phyloP scores from a whole-genome alignment of 2,329 filamentous ascomycete species.

The Aspergillus caelatus region DNA sequence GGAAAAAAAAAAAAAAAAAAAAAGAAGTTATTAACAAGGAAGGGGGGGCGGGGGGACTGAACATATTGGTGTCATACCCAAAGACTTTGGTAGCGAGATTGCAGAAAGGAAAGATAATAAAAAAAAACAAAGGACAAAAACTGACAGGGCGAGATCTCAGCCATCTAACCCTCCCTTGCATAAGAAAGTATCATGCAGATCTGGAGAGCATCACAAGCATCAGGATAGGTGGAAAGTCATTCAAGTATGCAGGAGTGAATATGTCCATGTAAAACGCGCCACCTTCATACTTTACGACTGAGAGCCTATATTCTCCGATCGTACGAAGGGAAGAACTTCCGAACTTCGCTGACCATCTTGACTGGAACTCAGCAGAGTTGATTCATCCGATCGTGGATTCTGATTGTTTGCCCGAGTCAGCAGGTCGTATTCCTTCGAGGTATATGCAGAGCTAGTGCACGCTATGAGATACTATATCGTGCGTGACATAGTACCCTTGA shows the following conservation, averaged over 20 bases:
- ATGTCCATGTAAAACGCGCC: background rate
- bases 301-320: background rate
- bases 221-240: background rate
- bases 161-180: background rate
- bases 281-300: background rate
- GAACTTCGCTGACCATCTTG: background rate
- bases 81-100: too few species aligned
- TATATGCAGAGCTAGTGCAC: background rate
- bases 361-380: background rate
- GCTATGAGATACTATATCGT: too few species aligned
- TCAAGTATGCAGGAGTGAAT: background rate
- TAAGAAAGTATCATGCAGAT: conserved; percentile 1
- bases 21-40: background rate
- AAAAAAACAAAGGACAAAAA: background rate
- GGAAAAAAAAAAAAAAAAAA: background rate
- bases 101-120: background rate
- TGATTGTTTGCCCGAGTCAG: background rate
- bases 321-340: background rate
- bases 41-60: too few species aligned
- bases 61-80: too few species aligned
- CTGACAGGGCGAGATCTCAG: background rate
- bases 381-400: background rate
- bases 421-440: background rate
- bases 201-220: background rate
- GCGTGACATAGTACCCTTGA: background rate